Base-by-base conservation (phyloP, 1,139 yeast species). In the Hyphopichia wangnamkhiaoensis region DNA sequence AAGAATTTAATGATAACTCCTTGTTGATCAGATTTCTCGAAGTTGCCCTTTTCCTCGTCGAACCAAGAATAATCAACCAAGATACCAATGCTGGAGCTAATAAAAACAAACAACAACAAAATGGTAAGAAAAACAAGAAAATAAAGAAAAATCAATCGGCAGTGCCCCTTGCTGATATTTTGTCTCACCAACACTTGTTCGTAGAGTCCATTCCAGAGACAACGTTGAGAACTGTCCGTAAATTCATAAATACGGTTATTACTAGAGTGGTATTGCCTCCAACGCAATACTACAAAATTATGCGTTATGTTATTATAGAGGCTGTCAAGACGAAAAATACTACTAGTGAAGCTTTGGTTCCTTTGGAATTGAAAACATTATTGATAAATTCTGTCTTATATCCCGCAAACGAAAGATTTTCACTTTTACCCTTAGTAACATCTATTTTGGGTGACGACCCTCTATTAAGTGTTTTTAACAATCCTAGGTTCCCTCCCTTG, bases 401-500 rank as follows among this genome's bases (percentile, higher is more conserved):
- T 50, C 95, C 95, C 2, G 86, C 86, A 3, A 69, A 68, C 38
- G 76, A 75, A 33, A 79, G 80, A 43, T 73, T 77, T 31, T 81
- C 88, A 9, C 69, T 86, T 21, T 67, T 87, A 44, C 95, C 96
- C 10, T 81, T 89, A 46, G 84, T 86, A 1, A 61, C 78, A n/a
- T 60, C 71, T 2, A 63, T 74, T 4, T 59, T 87, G 47, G 68
- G 68, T 3, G 52, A 61, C 18, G 72, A 72, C 45, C 61, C 61
- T 2, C 48, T 75, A 16, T 46, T 74, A 32, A 80, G 82, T 53
- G 72, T 81, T 3, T 68, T 88, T 51, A 74, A 80, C 44, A 86
- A 86, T 51, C 95, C 96, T 28, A 71, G 94, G 48, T 78, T 89
- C 49, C 96, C 96, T 2, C 77, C 88, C 30, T 62, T 75, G 39